These are phyloP conservation scores for Trichophyton equinum DNA, from an alignment of 2,329 filamentous ascomycete genomes.

Conservation along the genomic window DNA sequence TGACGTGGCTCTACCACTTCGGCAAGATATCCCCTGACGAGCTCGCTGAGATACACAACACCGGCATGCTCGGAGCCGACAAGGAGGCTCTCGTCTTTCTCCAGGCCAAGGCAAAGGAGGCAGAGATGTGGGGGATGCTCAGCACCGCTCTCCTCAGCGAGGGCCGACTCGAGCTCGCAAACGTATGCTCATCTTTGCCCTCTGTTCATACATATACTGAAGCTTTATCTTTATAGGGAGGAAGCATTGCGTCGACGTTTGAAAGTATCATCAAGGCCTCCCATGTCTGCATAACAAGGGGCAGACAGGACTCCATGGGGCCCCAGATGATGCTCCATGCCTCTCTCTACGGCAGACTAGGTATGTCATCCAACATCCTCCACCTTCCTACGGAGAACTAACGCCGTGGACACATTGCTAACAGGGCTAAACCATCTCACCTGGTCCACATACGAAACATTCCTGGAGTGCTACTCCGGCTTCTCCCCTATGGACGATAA, in stretches of 20 bases:
- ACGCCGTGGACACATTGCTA: slow-evolving; percentile 18
- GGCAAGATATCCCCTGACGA: slow-evolving; percentile 70
- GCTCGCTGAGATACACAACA: slow-evolving; percentile 57
- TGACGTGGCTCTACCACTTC: slow-evolving; percentile 94
- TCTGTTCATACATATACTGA: neutral
- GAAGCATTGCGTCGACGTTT: slow-evolving; percentile 48
- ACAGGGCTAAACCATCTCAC: slow-evolving; percentile 39
- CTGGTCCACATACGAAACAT: slow-evolving; percentile 54
- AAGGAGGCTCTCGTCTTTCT: slow-evolving; percentile 74
- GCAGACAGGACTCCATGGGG: slow-evolving; percentile 60
- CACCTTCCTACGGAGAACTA: slow-evolving; percentile 1
- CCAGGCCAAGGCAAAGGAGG: slow-evolving; percentile 73
- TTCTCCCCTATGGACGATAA: slow-evolving; percentile 61
- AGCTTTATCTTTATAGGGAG: slow-evolving; percentile 35
- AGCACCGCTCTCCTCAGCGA: slow-evolving; percentile 76
- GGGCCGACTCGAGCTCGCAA: slow-evolving; percentile 63
- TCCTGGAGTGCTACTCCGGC: slow-evolving; percentile 59
- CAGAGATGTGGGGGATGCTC: slow-evolving; percentile 72
- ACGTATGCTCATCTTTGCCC: slow-evolving; percentile 41
- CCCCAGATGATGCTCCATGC: slow-evolving; percentile 60
- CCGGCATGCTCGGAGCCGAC: slow-evolving; percentile 62
- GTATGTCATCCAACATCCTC: slow-evolving; percentile 22
- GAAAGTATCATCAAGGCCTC: slow-evolving; percentile 74
- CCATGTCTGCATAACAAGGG: slow-evolving; percentile 65
- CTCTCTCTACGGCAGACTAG: slow-evolving; percentile 64